Base-by-base conservation (phyloP, 345 rosid genomes). In the Kernera saxatilis region DNA sequence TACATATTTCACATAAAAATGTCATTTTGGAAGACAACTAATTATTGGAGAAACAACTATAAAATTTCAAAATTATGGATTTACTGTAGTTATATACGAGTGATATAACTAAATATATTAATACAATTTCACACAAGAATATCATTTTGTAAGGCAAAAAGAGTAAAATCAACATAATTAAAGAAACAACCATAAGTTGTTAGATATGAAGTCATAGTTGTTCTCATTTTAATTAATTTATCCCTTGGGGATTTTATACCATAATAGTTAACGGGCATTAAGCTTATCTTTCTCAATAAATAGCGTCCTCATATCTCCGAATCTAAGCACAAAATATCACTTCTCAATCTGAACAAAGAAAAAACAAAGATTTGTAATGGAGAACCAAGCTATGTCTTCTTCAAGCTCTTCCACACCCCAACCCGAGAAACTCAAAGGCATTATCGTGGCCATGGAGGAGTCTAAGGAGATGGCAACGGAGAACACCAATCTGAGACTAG, bases 301-400 rank as follows among this genome's bases (percentile, higher is more conserved):
- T 52, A 75, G 50, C 19, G 17, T 21, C 57, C 57, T 60, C 57
- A 14, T 63, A 68, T 25, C 52, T 66, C 19, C n/a, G 29, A 30
- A 74, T 67, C 63, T 52, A 67, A 67, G 1, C 78, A 74, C 63
- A 74, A 17, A 41, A 59, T 8, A 68, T 52, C 69, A 75, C 46
- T 51, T 75, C 35, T 59, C 23, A 43, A n/a, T 58, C 55, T 14
- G 4, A 50, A 43, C 13, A 57, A 59, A 48, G 58, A 17, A 51
- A 32, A 51, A 11, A 41, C 57, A 67, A 58, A 32, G 60, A 58
- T 50, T 40, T 66, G 61, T 22, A 7, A 30, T 26, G 23, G 59
- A 73, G 53, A 57, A 66, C 65, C 61, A 67, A 66, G 40, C 11
- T 23, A 26, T 75, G 70, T 75, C 70, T 61, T 68, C 64, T 53